Conservation (phyloP, 2,329 filamentous ascomycete genomes). For the Ascochyta pisi region DNA sequence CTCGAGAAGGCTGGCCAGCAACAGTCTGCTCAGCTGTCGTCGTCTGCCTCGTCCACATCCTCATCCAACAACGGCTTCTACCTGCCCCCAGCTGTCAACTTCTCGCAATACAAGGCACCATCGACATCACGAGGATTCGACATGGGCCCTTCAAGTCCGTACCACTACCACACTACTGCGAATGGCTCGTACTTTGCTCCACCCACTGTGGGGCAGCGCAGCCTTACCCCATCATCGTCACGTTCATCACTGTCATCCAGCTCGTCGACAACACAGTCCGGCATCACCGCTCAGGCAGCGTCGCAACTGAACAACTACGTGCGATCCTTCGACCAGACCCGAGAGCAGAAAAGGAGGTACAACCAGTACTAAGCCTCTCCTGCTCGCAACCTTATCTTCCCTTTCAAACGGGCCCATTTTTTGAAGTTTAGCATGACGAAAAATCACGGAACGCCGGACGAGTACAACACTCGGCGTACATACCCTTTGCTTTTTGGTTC, state of each 20-base stretch:
- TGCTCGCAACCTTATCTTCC: background rate
- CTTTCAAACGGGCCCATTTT: slow-evolving; percentile 13
- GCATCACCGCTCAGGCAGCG: slow-evolving; percentile 76
- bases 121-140: slow-evolving; percentile 53
- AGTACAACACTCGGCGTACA: slow-evolving; percentile 18
- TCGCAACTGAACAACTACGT: slow-evolving; percentile 85
- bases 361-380: slow-evolving; percentile 37
- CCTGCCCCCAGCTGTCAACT: slow-evolving; percentile 78
- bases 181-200: slow-evolving; percentile 49
- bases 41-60: slow-evolving; percentile 60
- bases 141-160: slow-evolving; percentile 55
- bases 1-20: slow-evolving; percentile 70
- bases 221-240: slow-evolving; percentile 70
- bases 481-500: slow-evolving; percentile 30
- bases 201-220: slow-evolving; percentile 42
- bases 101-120: slow-evolving; percentile 67
- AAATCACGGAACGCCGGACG: slow-evolving; percentile 22
- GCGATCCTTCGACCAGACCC: slow-evolving; percentile 84
- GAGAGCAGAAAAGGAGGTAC: slow-evolving; percentile 60
- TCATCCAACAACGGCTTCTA: slow-evolving; percentile 65
- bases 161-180: slow-evolving; percentile 46
- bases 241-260: slow-evolving; percentile 83
- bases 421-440: slow-evolving; percentile 31
- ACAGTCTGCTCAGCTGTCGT: slow-evolving; percentile 55
- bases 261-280: slow-evolving; percentile 58